Conservation (phyloP, 495 filamentous ascomycete species). For the Immersiella caudata region DNA sequence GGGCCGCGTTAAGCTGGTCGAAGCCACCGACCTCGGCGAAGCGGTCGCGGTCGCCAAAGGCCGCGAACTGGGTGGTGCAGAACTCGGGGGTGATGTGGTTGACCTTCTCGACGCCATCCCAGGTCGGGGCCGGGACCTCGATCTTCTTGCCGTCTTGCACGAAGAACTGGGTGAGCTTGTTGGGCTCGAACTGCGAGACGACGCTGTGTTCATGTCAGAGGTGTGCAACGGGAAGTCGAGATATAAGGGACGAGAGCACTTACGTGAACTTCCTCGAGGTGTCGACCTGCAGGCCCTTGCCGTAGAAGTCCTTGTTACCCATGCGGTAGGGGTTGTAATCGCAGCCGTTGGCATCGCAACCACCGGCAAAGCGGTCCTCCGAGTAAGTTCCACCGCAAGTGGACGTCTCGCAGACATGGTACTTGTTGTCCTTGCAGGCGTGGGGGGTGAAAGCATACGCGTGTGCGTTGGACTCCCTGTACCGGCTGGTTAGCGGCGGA, state of each 20-base stretch:
- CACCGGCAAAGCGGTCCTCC: conserved; percentile 55
- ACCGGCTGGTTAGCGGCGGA: too few relatives aligned
- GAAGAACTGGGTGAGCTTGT: conserved; percentile 70
- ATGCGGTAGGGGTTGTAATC: conserved; percentile 78
- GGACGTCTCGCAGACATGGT: conserved; percentile 58
- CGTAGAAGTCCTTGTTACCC: conserved; percentile 67
- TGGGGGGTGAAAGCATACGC: conserved; percentile 69
- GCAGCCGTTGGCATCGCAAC: conserved; percentile 74
- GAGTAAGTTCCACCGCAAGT: conserved; percentile 57
- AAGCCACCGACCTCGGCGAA: conserved; percentile 67
- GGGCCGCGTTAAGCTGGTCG: conserved; percentile 55
- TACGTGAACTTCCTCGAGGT: conserved; percentile 66
- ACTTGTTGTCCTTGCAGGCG: conserved; percentile 62
- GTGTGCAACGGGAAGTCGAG: background rate
- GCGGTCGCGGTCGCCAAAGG: conserved; percentile 55
- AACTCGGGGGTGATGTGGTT: conserved; percentile 44
- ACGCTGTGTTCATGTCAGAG: conserved; percentile 40
- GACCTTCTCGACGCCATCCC: conserved; percentile 41
- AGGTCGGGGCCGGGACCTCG: conserved; percentile 51
- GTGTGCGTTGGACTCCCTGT: conserved; percentile 67
- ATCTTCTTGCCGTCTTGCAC: conserved; percentile 69
- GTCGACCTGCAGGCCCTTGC: conserved; percentile 63
- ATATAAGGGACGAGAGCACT: background rate
- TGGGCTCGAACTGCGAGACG: conserved; percentile 65
- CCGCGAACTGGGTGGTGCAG: conserved; percentile 32